Evolutionary conservation across 805 yeast species (phyloP), one percentile per base, ranked within the genome.

Genomic region (Hanseniaspora osmophila): DNA sequence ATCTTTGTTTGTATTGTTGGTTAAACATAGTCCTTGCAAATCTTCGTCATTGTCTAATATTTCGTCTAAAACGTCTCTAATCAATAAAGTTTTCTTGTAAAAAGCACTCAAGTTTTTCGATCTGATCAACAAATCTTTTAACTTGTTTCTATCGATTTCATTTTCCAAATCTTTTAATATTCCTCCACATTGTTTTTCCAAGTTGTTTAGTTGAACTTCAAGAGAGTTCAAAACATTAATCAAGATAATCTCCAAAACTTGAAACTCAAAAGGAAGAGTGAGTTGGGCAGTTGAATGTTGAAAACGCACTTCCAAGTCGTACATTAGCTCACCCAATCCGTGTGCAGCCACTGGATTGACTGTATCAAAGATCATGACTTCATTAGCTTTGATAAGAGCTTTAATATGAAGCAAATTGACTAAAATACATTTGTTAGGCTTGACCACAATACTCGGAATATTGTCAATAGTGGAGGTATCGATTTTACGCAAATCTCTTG

Each of bases 31-130:
- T 10, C 75, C 81, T 30, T 77, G 77, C 49, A 87, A 62, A 61
- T 84, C 94, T 45, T 87, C 95, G 58, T 86, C 95, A 51, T 77
- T 84, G 45, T 88, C 95, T 42, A 88, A 63, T 19, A 88, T 59
- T 49, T 87, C 95, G 56, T 85, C 95, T 30, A 88, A 61, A 0
- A 84, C 90, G 52, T 84, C 78, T 50, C 92, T 72, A 46, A 88
- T 84, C 53, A 90, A 71, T 6, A 76, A 59, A 0, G 86, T 72
- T 56, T 82, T 78, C 58, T 85, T 95, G 60, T 80, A 77, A 56
- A 83, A 86, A 29, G 78, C 69, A 3, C 83, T 72, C 45, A 88
- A 67, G 29, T 74, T 70, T 57, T 85, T 85, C 52, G 87, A 81
- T 52, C 77, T 74, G 33, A 82, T 77, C 47, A 88, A 69, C 44